These are phyloP conservation scores for Drosera spatulata DNA, from an alignment of 179 eudicot genomes.

Conservation along the genomic window DNA sequence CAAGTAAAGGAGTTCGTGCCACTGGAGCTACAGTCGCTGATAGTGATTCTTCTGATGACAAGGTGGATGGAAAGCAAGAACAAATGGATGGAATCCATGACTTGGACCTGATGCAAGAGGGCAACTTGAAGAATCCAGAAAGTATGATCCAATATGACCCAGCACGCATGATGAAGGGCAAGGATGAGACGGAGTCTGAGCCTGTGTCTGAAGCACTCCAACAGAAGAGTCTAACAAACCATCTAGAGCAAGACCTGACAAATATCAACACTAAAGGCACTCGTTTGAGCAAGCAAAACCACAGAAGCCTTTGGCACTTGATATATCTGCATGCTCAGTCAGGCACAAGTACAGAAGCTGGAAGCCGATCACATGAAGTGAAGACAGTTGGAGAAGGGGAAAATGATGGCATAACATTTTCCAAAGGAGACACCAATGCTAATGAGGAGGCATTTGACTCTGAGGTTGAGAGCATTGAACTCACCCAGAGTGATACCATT, in stretches of 20 bases:
- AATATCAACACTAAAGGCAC: no score
- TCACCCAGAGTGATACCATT: constrained; percentile 50
- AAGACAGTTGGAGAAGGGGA: constrained; percentile 12
- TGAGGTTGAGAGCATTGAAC: constrained; percentile 44
- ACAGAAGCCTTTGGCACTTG: no score
- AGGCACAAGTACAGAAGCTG: not conserved
- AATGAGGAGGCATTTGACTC: constrained; percentile 20
- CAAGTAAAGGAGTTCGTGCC: not conserved
- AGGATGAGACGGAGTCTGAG: no score
- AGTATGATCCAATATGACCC: not conserved
- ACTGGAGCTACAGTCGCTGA: not conserved
- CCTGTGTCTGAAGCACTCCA: no score
- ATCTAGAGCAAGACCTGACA: no score
- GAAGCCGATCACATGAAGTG: constrained; percentile 9
- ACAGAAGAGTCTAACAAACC: no score
- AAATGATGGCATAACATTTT: constrained; percentile 4
- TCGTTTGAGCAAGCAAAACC: no score
- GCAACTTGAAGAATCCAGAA: not conserved
- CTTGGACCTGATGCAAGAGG: not conserved
- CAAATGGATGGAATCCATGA: no score
- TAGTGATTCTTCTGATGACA: not conserved
- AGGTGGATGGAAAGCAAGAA: not conserved
- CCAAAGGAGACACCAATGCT: constrained; percentile 4
- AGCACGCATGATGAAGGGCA: no score
- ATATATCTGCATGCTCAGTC: no score